Conservation (phyloP, 2,329 filamentous ascomycete species). For the Colletotrichum brevisporum region DNA sequence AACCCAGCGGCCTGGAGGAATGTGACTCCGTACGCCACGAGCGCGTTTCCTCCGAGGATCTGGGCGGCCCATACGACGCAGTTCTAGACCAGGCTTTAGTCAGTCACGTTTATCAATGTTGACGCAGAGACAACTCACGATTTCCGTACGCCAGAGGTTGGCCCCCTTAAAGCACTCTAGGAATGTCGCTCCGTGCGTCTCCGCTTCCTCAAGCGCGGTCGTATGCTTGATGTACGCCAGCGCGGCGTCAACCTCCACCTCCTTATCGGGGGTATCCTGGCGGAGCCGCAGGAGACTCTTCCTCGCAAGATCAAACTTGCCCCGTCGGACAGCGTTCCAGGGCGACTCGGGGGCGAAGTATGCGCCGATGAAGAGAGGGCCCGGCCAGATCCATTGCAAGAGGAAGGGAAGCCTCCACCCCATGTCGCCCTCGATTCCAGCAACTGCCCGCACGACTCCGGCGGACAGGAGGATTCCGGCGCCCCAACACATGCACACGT, state of each 20-base stretch:
- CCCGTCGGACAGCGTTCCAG: constrained; percentile 51
- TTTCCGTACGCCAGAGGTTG: constrained; percentile 61
- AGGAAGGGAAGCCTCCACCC: constrained; percentile 57
- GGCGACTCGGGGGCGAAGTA: constrained; percentile 54
- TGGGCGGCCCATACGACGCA: constrained; percentile 57
- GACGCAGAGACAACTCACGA: constrained; percentile 37
- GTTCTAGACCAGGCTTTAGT: constrained; percentile 42
- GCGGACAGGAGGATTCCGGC: constrained; percentile 59
- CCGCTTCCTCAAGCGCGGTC: constrained; percentile 60
- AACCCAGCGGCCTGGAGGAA: constrained; percentile 58
- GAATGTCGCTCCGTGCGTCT: constrained; percentile 55
- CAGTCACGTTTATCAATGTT: neutral
- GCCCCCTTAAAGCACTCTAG: constrained; percentile 63
- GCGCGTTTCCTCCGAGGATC: constrained; percentile 53
- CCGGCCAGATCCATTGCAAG: constrained; percentile 56
- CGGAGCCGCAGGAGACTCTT: constrained; percentile 45
- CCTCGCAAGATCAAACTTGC: constrained; percentile 46
- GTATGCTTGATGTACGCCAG: constrained; percentile 59
- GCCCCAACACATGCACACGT: constrained; percentile 55
- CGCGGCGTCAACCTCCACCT: constrained; percentile 46
- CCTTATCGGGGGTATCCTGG: constrained; percentile 43
- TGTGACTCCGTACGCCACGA: constrained; percentile 53
- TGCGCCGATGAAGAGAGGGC: constrained; percentile 49
- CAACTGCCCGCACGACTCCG: constrained; percentile 55
- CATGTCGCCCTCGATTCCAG: constrained; percentile 50